phyloP scores from a whole-genome alignment of 1,139 yeast genomes.

The Pichia norvegensis region DNA sequence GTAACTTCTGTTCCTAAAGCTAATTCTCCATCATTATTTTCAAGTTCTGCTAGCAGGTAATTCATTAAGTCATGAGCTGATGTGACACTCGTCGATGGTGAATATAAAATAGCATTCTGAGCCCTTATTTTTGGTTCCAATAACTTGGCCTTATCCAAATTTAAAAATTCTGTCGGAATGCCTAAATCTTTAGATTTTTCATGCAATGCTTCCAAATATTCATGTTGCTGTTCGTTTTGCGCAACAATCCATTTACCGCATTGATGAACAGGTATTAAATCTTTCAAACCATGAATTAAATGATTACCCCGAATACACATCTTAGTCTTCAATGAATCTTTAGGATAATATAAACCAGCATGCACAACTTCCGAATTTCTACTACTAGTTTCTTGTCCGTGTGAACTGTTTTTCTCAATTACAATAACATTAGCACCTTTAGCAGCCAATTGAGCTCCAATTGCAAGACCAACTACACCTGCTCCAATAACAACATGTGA shows the following conservation, averaged over 20 bases:
- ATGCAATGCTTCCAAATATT: constrained; percentile 47
- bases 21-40: constrained; percentile 46
- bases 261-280: constrained; percentile 38
- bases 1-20: constrained; percentile 55
- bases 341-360: constrained; percentile 81
- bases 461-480: constrained; percentile 80
- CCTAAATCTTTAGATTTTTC: constrained; percentile 39
- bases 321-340: constrained; percentile 54
- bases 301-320: constrained; percentile 71
- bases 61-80: constrained; percentile 71
- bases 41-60: constrained; percentile 48
- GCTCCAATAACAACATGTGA: constrained; percentile 83
- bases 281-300: constrained; percentile 46
- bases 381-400: constrained; percentile 78
- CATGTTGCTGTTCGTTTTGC: constrained; percentile 56
- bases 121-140: constrained; percentile 66
- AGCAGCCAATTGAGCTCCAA: constrained; percentile 62
- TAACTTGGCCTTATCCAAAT: constrained; percentile 35
- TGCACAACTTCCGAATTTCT: constrained; percentile 89
- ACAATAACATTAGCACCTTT: constrained; percentile 47
- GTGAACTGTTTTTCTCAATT: constrained; percentile 54
- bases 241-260: constrained; percentile 93
- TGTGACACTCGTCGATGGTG: constrained; percentile 83
- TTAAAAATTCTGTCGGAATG: constrained; percentile 54
- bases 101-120: constrained; percentile 50